Conservation (phyloP, 78 protist species). For the Bodo saltans region DNA sequence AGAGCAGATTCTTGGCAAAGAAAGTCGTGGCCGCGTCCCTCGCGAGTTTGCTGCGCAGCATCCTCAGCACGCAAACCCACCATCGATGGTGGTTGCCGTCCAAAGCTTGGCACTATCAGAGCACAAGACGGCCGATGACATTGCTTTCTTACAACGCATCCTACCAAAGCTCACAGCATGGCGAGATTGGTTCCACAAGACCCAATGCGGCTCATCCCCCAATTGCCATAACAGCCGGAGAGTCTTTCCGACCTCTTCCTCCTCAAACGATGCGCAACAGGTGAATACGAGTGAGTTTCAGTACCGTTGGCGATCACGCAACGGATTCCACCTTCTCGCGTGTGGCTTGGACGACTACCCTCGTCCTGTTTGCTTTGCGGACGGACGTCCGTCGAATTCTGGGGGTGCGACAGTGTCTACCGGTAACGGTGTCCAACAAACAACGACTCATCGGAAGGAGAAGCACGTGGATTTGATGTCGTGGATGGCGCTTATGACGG, state of each 20-base stretch:
- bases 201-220: no score
- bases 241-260: no score
- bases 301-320: constrained; percentile 78
- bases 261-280: constrained; percentile 21
- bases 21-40: constrained; percentile 56
- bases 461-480: constrained; percentile 72
- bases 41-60: constrained; percentile 40
- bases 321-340: constrained; percentile 59
- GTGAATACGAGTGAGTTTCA: not conserved
- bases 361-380: constrained; percentile 27
- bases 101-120: constrained; percentile 13
- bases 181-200: constrained; percentile 34
- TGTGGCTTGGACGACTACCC: constrained; percentile 88
- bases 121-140: not conserved
- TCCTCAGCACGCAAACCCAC: constrained; percentile 75
- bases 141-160: not conserved
- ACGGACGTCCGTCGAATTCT: not conserved
- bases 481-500: constrained; percentile 69
- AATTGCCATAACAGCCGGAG: no score
- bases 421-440: not conserved
- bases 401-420: not conserved
- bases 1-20: constrained; percentile 91
- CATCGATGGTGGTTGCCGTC: constrained; percentile 59
- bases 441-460: constrained; percentile 31
- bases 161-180: constrained; percentile 2